Evolutionary conservation across 129 eudicot genomes (phyloP), one percentile per base, ranked within the genome.

Genomic region (Artemisia tridentata): DNA sequence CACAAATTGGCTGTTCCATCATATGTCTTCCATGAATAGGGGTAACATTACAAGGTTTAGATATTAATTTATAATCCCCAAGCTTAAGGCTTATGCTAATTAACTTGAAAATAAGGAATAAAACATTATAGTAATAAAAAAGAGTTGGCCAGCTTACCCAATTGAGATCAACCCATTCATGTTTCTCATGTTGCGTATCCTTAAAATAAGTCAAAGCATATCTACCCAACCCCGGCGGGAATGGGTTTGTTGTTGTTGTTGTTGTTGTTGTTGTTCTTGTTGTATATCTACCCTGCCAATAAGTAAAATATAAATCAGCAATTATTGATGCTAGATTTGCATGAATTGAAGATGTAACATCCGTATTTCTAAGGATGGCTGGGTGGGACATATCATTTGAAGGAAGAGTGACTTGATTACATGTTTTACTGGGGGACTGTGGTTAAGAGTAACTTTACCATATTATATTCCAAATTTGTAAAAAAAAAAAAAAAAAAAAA

Each of bases 111-210:
- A 59, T 27, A 47, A 41, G 38, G 17, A 19, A 23, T 15, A 10
- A 57, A n/a, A 43, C 57, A n/a, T 9, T 58, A 43, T 20, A 45
- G 18, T 46, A 6, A 21, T 21, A 68, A 7, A 68, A 27, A 56
- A 6, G 20, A 55, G 34, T 66, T 54, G 38, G 38, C 47, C 19
- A 53, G 60, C 68, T 15, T 84, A 85, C 98, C 84, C 86, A 95
- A 73, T 89, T 87, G 41, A 92, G 87, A 75, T 87, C 72, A 71
- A 95, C 96, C 99, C 96, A 90, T 75, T 95, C 99, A 77, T 68
- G 75, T 78, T 90, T 82, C 50, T 88, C 95, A 23, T 83, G 81
- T 63, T 85, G 85, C 10, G 96, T 89, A 79, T 79, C 71, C 67
- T 73, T 85, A 51, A 88, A n/a, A n/a, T n/a, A n/a, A n/a, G n/a